Base-by-base conservation (phyloP, 257 asterid species). In the Plantago ovata region DNA sequence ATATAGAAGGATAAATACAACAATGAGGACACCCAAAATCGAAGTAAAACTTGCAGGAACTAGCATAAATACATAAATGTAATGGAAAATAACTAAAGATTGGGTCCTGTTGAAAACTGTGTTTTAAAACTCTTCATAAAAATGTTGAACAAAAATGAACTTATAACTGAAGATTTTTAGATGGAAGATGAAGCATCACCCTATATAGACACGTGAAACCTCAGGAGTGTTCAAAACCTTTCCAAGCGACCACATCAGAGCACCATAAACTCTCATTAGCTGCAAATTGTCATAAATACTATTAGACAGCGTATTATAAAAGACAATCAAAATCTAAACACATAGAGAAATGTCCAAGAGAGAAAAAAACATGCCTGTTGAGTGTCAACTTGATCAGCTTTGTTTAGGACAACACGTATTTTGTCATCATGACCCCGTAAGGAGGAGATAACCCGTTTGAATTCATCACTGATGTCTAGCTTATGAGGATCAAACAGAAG, bases 181-280 rank as follows among this genome's bases (percentile, higher is more conserved):
- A 23, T 23, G 28, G 49, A 23, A 11, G 22, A 48, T n/a, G 39
- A 40, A 45, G 38, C 62, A 81, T 19, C 76, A 92, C 98, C 98
- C 98, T 47, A 92, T 81, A 67, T 92, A 92, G 54, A 92, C 98
- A 21, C 98, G 95, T 44, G 81, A 63, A 24, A 92, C 98, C 73
- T 92, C 98, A 3, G 98, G 98, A 22, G 95, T 86, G 70, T 86
- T 79, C 58, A 92, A 67, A 69, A 92, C 96, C 73, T 92, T 92
- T 44, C 98, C 98, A 53, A 92, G 97, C 12, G 98, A 92, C 98
- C 98, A 92, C 98, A 88, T 92, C 38, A 92, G 71, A 54, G 98
- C 98, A 67, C 98, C 98, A 69, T 92, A 92, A 58, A 92, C 98
- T 77, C 98, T 80, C 95, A 92, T 88, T 75, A 92, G 72, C 98